Evolutionary conservation across 257 asterid species (phyloP), one percentile per base, ranked within the genome.

Genomic region (Salvia miltiorrhiza): DNA sequence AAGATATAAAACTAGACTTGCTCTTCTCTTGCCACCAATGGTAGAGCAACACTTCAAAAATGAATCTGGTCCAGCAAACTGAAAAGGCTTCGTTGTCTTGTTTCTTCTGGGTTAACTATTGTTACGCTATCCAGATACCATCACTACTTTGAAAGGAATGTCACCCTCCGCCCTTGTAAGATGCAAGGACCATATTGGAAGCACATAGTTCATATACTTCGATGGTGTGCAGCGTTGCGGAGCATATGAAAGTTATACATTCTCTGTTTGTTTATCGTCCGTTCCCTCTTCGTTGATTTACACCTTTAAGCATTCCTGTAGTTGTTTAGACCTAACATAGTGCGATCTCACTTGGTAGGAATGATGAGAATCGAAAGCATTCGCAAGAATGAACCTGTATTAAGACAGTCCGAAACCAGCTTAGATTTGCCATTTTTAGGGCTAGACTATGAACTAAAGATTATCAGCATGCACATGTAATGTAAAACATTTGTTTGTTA

Each of bases 21-120:
- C 84, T 74, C 95, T 86, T 78, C 94, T 93, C 76, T 77, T 90
- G 32, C 97, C 95, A 10, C 95, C 96, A 54, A 81, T 85, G 85
- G 89, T 78, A 43, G 98, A 92, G 71, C 96, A 86, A 72, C 88
- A 82, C 33, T 49, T 82, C 52, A 89, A 85, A 77, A 83, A 79
- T 58, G 96, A 86, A 57, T 53, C 85, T 10, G 76, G 78, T 32
- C 66, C 85, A 20, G 77, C 87, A 64, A 84, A 80, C 77, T 87
- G 82, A 88, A 37, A 61, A 56, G n/a, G 62, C 14, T 26, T 41
- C 59, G 6, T 26, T 6, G 26, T 63, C 32, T 65, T 33, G 49
- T 35, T 55, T 33, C 26, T 48, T 20, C 61, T 10, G 12, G 49
- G 56, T 57, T 58, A 5, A n/a, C 9, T 63, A 14, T 33, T 48